These are phyloP conservation scores for Elsinoe batatas DNA, from an alignment of 2,329 filamentous ascomycete genomes.

Conservation along the genomic window DNA sequence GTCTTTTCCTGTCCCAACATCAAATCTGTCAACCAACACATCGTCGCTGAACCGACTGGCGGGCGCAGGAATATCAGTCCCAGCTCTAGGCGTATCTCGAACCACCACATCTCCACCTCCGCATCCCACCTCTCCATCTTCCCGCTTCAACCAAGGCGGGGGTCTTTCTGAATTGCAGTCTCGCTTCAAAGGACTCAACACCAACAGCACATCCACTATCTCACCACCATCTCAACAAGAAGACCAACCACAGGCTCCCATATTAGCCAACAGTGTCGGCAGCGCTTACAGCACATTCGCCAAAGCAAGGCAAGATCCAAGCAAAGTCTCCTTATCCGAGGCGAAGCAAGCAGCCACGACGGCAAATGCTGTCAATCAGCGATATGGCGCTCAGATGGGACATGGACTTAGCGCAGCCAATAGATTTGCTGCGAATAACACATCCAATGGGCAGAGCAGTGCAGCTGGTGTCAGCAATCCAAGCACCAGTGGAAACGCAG, in stretches of 20 bases:
- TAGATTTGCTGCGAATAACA: background rate
- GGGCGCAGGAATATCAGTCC: slow-evolving; percentile 66
- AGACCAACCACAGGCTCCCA: background rate
- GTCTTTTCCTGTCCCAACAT: background rate
- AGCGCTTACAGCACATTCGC: slow-evolving; percentile 52
- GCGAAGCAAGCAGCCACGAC: slow-evolving; percentile 49
- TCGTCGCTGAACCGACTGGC: slow-evolving; percentile 45
- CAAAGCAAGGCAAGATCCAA: slow-evolving; percentile 50
- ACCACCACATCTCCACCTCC: slow-evolving; percentile 20
- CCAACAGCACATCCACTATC: slow-evolving; percentile 24
- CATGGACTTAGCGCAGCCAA: slow-evolving; percentile 5
- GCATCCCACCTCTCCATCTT: slow-evolving; percentile 23
- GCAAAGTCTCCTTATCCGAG: slow-evolving; percentile 51
- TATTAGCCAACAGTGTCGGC: slow-evolving; percentile 42
- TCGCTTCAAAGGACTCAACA: slow-evolving; percentile 44
- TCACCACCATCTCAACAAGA: slow-evolving; percentile 16
- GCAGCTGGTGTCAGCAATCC: background rate
- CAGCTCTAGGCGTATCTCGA: slow-evolving; percentile 61
- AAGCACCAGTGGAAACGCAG: background rate
- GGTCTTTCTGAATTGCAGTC: slow-evolving; percentile 59
- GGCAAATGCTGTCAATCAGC: slow-evolving; percentile 58
- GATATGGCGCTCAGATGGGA: slow-evolving; percentile 44
- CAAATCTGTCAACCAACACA: slow-evolving; percentile 34
- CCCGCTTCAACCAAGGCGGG: slow-evolving; percentile 27
- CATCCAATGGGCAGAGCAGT: background rate